Evolutionary conservation across 1,139 yeast species (phyloP).

Genomic region (Scheffersomyces cryptocercus): DNA sequence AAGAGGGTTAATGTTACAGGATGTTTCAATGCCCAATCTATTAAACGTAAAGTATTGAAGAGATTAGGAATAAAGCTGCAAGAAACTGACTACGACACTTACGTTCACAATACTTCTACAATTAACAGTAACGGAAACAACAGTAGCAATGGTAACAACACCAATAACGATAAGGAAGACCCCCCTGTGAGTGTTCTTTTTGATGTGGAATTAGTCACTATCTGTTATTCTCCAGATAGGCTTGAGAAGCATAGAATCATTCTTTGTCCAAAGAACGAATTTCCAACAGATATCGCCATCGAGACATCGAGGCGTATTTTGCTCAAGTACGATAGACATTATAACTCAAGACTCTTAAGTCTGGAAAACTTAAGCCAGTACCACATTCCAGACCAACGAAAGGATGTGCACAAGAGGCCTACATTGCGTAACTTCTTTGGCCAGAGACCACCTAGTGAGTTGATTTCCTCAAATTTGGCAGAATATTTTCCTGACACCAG

Average conservation of each 20-base stretch:
- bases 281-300: conserved; percentile 69
- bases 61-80: conserved; percentile 53
- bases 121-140: conserved; percentile 7
- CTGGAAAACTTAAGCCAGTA: conserved; percentile 21
- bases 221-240: conserved; percentile 75
- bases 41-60: conserved; percentile 68
- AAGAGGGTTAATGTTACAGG: conserved; percentile 75
- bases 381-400: conserved; percentile 25
- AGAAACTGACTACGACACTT: conserved; percentile 44
- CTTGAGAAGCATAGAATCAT: conserved; percentile 73
- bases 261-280: conserved; percentile 61
- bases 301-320: conserved; percentile 55
- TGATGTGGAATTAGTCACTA: conserved; percentile 80
- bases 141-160: conserved; percentile 26
- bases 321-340: conserved; percentile 32
- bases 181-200: conserved; percentile 51
- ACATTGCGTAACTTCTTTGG: conserved; percentile 66
- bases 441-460: conserved; percentile 91
- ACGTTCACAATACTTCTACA: conserved; percentile 24
- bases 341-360: conserved; percentile 11
- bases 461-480: conserved; percentile 84
- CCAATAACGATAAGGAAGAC: conserved; percentile 25
- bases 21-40: conserved; percentile 78
- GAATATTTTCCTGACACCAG: conserved; percentile 91
- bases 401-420: conserved; percentile 12